Evolutionary conservation across 371 early-diverging fungal genomes (phyloP), one percentile per base, ranked within the genome.

Genomic region (Mortierella sp.): DNA sequence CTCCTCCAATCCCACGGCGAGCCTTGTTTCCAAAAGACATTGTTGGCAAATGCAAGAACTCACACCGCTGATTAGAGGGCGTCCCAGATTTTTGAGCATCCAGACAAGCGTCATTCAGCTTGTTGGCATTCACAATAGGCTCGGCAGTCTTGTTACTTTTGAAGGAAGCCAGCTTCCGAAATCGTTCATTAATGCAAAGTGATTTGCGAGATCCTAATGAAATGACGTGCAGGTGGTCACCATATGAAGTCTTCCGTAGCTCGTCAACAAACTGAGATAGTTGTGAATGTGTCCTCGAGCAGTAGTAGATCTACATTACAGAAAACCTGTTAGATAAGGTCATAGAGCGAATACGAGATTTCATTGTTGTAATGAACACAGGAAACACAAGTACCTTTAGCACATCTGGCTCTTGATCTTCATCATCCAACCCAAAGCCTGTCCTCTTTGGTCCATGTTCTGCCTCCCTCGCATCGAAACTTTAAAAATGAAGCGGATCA

Each of bases 221-320:
- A 14, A 94, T 90, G n/a, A 88, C 87, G 58, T 84, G 87, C 6
- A 89, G 76, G 20, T 89, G 70, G 3, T 89, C 87, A 0, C 86
- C 86, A 73, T 94, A 96, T 6, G 70, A 72, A 3, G 99, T 97
- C 74, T 93, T 96, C 75, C 91, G 88, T 2, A 98, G 73, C 83
- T 99, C 97, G 57, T 88, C 85, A 0, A 98, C 87, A 72, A 98
- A 95, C 73, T 99, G 99, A 16, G 92, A 87, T 11, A 99, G 84
- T 84, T 99, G 99, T 5, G 97, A 97, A 83, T 98, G 99, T 20
- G 98, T 96, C 61, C 96, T 89, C 14, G 96, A 96, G 28, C 93
- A 92, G 76, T 94, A 96, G 72, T 89, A 90, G 14, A 96, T 91
- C 88, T 93, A 80, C 35, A 14, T 51, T 30, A 5, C 18, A 1